Evolutionary conservation across 495 filamentous ascomycete genomes (phyloP).

Genomic region (Lophiostoma macrostomum): DNA sequence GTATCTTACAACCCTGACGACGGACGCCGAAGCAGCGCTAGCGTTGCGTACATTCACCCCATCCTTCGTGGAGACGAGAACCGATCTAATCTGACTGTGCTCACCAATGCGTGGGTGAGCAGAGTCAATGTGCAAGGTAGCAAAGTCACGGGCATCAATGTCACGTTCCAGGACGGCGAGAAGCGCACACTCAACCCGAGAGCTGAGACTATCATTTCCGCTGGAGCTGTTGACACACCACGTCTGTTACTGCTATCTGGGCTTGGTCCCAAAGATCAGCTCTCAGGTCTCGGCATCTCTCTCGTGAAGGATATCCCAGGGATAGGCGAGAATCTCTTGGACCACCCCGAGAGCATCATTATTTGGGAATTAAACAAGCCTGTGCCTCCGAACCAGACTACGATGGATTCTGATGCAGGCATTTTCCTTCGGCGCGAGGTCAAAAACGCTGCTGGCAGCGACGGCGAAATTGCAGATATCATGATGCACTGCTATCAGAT

Average conservation of each 20-base stretch:
- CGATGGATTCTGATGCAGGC: constrained; percentile 81
- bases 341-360: constrained; percentile 75
- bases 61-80: constrained; percentile 74
- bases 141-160: constrained; percentile 63
- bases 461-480: constrained; percentile 69
- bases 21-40: constrained; percentile 72
- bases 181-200: constrained; percentile 58
- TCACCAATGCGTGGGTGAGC: constrained; percentile 77
- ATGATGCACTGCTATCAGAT: constrained; percentile 96
- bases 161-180: constrained; percentile 64
- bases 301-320: constrained; percentile 70
- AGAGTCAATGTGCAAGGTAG: constrained; percentile 62
- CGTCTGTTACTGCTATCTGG: constrained; percentile 73
- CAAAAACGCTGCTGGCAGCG: constrained; percentile 58
- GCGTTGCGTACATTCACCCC: constrained; percentile 83
- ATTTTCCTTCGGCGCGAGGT: constrained; percentile 74
- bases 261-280: constrained; percentile 65
- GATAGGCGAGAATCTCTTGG: constrained; percentile 75
- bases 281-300: constrained; percentile 61
- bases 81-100: constrained; percentile 71
- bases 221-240: constrained; percentile 74
- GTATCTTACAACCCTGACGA: constrained; percentile 80
- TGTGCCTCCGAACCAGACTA: constrained; percentile 71
- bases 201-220: constrained; percentile 72
- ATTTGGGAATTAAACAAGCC: constrained; percentile 81